Evolutionary conservation across 768 basidiomycete species (phyloP), one percentile per base, ranked within the genome.

Genomic region (Trametes sanguinea): DNA sequence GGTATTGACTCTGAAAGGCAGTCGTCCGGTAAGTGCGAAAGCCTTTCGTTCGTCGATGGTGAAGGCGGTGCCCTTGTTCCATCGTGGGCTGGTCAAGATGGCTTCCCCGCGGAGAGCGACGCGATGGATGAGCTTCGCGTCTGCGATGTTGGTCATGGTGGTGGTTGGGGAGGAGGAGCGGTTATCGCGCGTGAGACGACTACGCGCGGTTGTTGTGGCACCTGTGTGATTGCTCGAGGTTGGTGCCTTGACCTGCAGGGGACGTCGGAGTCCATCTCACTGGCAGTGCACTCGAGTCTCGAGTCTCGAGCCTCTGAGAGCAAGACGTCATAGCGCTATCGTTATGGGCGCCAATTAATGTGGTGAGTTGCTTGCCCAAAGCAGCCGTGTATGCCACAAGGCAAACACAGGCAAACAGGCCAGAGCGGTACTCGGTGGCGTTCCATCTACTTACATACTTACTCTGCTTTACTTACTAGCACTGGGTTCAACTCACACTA

Each of bases 11-110:
- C 75, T 73, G 60, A 53, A 66, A 3, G 76, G 75, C 8, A 76
- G 70, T 10, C 71, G 73, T 2, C 75, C 76, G 1, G 67, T 64
- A 6, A 89, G 76, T 27, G 87, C 88, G 56, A 95, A 90, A 1
- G 77, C 79, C 52, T 82, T 80, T 44, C 94, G 81, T 74, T 95
- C 94, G 9, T 78, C 71, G 4, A 71, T 50, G 0, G 86, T 84
- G 74, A 94, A 95, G 2, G 83, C 90, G 4, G 87, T 91, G n/a
- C 94, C 94, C 74, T 91, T 91, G 79, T 89, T 90, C 75, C 83
- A 88, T 6, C 84, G 79, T 1, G 91, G 87, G 51, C 77, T 83
- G 17, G 80, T 82, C 43, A 94, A 80, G 32, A 94, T 69, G 1
- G 79, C 78, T 0, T 85, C 79, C 4, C 90, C 90, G 29, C 81